Evolutionary conservation across 345 rosid genomes (phyloP).

Genomic region (Syzygium jambos): DNA sequence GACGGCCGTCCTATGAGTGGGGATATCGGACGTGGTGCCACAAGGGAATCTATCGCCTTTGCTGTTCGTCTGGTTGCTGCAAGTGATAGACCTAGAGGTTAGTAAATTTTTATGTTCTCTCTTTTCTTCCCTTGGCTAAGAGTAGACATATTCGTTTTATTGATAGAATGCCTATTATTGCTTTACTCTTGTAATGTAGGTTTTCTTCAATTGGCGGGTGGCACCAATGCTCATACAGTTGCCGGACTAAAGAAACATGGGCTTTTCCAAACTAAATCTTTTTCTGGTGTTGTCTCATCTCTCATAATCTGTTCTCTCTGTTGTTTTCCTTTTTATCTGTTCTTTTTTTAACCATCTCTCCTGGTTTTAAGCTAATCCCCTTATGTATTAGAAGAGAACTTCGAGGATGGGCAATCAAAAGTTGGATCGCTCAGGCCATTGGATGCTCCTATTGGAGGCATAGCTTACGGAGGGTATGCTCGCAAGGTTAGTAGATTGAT

Average conservation of each 20-base stretch:
- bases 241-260: conserved; percentile 32
- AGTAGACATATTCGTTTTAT: not conserved
- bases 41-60: conserved; percentile 39
- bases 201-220: conserved; percentile 56
- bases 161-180: not conserved
- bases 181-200: conserved; percentile 15
- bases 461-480: conserved; percentile 58
- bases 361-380: not conserved
- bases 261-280: conserved; percentile 25
- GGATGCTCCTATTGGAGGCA: conserved; percentile 31
- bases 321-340: not conserved
- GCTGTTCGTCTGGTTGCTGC: conserved; percentile 37
- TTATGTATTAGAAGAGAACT: not conserved
- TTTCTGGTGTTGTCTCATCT: conserved; percentile 5
- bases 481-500: conserved; percentile 25
- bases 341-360: not conserved
- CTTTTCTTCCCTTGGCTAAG: not conserved
- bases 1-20: conserved; percentile 73
- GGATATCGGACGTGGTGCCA: conserved; percentile 58
- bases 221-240: conserved; percentile 47
- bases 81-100: conserved; percentile 39
- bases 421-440: not conserved
- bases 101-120: not conserved
- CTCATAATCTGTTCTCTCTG: not conserved
- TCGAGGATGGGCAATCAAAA: not conserved